A percentile compares a stretch with the other conserved stretches of the same genome.
These are phyloP conservation scores for Pichia nanzhaoensis DNA, from an alignment of 805 yeast genomes.

Conservation along the genomic window DNA sequence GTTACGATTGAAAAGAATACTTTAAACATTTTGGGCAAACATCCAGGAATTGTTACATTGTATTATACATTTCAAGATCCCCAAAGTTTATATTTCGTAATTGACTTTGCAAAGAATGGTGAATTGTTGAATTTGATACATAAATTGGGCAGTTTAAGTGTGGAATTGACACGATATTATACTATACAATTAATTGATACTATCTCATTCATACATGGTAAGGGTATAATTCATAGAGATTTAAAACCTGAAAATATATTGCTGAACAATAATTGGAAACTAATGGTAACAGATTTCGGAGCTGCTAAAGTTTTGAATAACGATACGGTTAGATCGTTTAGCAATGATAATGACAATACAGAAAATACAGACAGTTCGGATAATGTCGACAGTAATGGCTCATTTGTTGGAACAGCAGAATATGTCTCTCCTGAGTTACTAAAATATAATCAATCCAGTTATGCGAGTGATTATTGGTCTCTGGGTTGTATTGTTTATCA, in stretches of 20 bases:
- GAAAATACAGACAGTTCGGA: not conserved
- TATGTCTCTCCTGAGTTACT: conserved; percentile 91
- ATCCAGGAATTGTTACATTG: conserved; percentile 89
- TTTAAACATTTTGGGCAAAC: conserved; percentile 78
- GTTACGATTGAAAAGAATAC: conserved; percentile 94
- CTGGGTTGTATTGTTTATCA: conserved; percentile 84
- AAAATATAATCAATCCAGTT: conserved; percentile 71
- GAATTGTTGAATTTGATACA: conserved; percentile 78
- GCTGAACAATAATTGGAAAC: conserved; percentile 75
- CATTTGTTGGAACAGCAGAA: conserved; percentile 97
- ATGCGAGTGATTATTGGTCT: conserved; percentile 89
- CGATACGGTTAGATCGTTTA: too few relatives aligned
- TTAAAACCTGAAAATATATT: conserved; percentile 90
- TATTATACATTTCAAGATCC: conserved; percentile 95
- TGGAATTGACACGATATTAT: conserved; percentile 70
- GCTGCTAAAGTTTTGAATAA: conserved; percentile 76
- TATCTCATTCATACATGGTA: conserved; percentile 77
- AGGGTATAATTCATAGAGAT: conserved; percentile 90
- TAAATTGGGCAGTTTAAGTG: conserved; percentile 70
- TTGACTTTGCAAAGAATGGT: conserved; percentile 94
- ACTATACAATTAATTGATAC: conserved; percentile 87
- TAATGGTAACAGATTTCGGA: conserved; percentile 95
- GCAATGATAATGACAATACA: conserved; percentile 8
- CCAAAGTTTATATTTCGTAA: conserved; percentile 77
- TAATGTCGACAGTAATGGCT: conserved; percentile 39